Evolutionary conservation across 129 eudicot species (phyloP), one percentile per base, ranked within the genome.

Genomic region (Flaveria sonorensis): DNA sequence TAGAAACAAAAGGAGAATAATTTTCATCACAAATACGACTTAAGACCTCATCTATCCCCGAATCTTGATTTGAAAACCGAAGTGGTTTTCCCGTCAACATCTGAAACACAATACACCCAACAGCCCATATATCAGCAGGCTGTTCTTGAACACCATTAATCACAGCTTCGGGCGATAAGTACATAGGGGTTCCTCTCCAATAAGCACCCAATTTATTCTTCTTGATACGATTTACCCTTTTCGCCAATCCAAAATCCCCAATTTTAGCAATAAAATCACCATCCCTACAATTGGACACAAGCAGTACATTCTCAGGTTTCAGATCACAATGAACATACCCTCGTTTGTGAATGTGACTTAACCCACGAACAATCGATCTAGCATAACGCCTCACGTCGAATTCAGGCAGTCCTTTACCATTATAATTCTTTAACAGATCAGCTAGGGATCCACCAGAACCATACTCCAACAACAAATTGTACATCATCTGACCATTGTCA

Each of bases 241-340:
- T 88, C 2, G 93, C 97, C 84, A 88, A 85, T 43, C 97, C 97
- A 40, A 91, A 81, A 88, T 91, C 93, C 56, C 89, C 93, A 73
- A 91, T 86, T 68, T 91, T 91, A 6, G 89, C 97, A 83, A 76
- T 48, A 46, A 79, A 82, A 42, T 42, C n/a, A 21, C 77, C 24
- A 0, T 68, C 65, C 23, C 64, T 69, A 12, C 32, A 7, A 79
- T 60, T 70, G 26, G 75, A 30, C 14, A 90, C 84, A 72, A 91
- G 93, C 81, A 91, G 62, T 2, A 91, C 30, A 61, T 91, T 91
- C 0, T 86, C 88, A 11, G 92, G 97, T 75, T 90, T 90, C 73
- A 88, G 60, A 84, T 90, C 96, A 57, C 96, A 90, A 79, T 90
- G 96, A 81, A 90, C 97, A 64, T 91, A 91, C 7, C 93, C 91